Evolutionary conservation across 768 basidiomycete genomes (phyloP).

Genomic region (Tricholoma furcatifolium): DNA sequence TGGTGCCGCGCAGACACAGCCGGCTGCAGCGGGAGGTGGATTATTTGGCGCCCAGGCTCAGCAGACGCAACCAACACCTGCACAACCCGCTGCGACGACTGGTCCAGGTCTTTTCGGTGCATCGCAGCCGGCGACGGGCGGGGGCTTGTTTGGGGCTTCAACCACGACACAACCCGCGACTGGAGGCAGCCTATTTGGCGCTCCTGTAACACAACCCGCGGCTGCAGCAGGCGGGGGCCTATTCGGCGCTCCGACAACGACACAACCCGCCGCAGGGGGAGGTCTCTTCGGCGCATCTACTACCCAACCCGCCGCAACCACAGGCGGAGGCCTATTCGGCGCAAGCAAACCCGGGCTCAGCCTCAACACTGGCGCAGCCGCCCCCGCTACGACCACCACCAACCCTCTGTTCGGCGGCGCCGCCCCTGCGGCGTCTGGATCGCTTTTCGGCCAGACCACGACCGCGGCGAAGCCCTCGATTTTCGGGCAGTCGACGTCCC

Average conservation of each 20-base stretch:
- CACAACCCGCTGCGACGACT: neutral
- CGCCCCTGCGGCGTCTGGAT: neutral
- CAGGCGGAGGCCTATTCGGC: neutral
- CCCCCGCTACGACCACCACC: slow-evolving; percentile 22
- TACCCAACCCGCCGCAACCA: slow-evolving; percentile 9
- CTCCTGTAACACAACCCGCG: slow-evolving; percentile 17
- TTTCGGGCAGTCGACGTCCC: slow-evolving; percentile 23
- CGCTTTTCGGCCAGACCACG: slow-evolving; percentile 6
- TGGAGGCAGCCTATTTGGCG: slow-evolving; percentile 30
- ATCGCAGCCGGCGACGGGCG: slow-evolving; percentile 6
- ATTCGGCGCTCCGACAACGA: slow-evolving; percentile 25
- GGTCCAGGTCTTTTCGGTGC: slow-evolving; percentile 15
- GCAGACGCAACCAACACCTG: slow-evolving; percentile 3
- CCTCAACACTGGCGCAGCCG: slow-evolving; percentile 27
- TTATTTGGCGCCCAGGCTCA: slow-evolving; percentile 23
- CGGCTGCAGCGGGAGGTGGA: slow-evolving; percentile 17
- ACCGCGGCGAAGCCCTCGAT: slow-evolving; percentile 26
- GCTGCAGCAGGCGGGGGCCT: slow-evolving; percentile 23
- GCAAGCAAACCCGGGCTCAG: slow-evolving; percentile 18
- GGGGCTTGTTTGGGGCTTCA: slow-evolving; percentile 23
- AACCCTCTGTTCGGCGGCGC: slow-evolving; percentile 24
- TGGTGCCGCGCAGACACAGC: slow-evolving; percentile 19
- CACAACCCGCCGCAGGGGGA: slow-evolving; percentile 19
- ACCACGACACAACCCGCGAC: slow-evolving; percentile 16
- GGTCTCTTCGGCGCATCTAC: slow-evolving; percentile 28